Base-by-base conservation (phyloP, 2,329 filamentous ascomycete genomes). In the Cercospora berteroae region DNA sequence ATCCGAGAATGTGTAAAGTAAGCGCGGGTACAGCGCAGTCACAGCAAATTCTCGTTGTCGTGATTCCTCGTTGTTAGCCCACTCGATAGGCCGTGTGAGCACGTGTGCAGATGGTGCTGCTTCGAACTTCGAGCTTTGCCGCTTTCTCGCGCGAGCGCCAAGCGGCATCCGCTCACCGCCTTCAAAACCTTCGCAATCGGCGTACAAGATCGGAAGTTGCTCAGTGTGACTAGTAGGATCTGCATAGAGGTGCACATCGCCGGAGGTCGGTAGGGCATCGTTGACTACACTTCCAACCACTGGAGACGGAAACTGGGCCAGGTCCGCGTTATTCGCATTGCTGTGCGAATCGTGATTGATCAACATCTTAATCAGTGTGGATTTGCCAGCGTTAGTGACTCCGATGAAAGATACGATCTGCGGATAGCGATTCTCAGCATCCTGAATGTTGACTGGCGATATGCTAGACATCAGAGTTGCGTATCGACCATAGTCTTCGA, bases 101-200 rank as follows among this genome's bases (percentile, higher is more conserved):
- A 76, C 70, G 44, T 64, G 63, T 18, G 29, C 67, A 48, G 63
- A 68, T 63, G 57, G 66, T 60, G 58, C 36, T 33, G 52, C 48
- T 7, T 69, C 66, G 1, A 66, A 61, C 29, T 75, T 68, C 8
- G 70, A 71, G 55, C 50, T 63, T 12, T 63, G 65, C 55, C 71
- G 65, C 57, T 64, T 63, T 39, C 73, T 68, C 13, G 72, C 66
- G 16, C 73, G 72, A 48, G 76, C 74, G 12, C 75, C 75, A n/a
- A 77, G 70, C 20, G 81, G 81, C 10, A 74, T 73, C 20, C 75
- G 76, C 69, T 85, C 83, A 9, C 84, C 84, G 33, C 83, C 84
- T 20, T 82, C 79, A 8, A 86, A 78, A 0, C 84, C 84, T 76
- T 86, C 84, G 67, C 83, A 86, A 68, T 86, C 84, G 23, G 84